Base-by-base conservation (phyloP, 352 stramenopile genomes). In the Phytophthora parvispora region DNA sequence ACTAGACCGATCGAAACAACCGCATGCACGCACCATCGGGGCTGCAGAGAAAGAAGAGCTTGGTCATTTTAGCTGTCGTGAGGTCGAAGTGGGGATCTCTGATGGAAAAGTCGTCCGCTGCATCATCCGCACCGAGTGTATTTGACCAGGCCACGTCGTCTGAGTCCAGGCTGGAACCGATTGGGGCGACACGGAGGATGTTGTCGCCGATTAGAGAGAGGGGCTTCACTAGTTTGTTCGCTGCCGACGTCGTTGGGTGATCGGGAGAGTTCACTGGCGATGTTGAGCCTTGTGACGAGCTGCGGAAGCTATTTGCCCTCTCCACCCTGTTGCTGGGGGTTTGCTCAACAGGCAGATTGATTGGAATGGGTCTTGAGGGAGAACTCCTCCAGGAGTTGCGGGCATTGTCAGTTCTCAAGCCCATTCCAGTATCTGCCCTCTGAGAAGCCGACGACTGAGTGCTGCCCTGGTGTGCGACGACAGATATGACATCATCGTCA, bases 1-100 rank as follows among this genome's bases (percentile, higher is more conserved):
- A 16, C 27, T 16, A 24, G 7, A 61, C 45, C 1, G n/a, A 49
- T 15, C 42, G 20, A 49, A 20, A 49, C 9, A 9, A 22, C 38
- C 28, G 6, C 49, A 36, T 56, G 6, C 6, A 50, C 59, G 59
- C 28, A 87, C 80, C 67, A 49, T 91, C 68, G 4, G 79, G 81
- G 1, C 78, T 60, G 52, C 86, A 90, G 10, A 79, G 60, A 18
- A 67, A 77, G 51, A 91, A 91, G 50, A 91, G 68, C 68, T 57
- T 64, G 43, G 31, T 54, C 40, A 64, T 64, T 49, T 64, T 57
- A 15, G 42, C 29, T 29, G 29, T 50, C n/a, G 43, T 64, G 22
- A 64, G 57, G 16, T 64, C 57, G 22, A 57, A 64, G 22, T 64
- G 43, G 4, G 57, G 57, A 13, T 64, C 45, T 20, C 32, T 27